Conservation (phyloP, 208 protist species). For the Acanthamoeba triangularis region DNA sequence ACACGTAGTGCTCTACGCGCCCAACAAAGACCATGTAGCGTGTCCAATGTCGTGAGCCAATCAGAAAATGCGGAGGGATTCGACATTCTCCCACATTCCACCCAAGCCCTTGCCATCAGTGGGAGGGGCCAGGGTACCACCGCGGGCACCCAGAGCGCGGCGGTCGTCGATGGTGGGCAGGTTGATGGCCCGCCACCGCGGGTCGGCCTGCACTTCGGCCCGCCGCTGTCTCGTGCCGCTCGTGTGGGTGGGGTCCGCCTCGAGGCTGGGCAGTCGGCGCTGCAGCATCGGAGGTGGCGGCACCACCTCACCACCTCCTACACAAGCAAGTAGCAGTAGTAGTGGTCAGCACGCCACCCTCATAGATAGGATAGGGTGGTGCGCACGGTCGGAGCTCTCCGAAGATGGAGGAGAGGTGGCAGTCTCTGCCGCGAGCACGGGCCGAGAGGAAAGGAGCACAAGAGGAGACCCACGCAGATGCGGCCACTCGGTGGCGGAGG, state of each 20-base stretch:
- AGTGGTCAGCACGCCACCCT: no score
- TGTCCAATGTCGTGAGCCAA: not conserved
- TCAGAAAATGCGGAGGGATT: not conserved
- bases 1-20: conserved; percentile 28
- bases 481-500: no score
- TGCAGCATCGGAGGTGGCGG: not conserved
- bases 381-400: no score
- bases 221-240: not conserved
- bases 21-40: no score
- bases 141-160: not conserved
- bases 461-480: no score
- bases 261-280: conserved; percentile 12
- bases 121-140: not conserved
- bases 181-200: conserved; percentile 7
- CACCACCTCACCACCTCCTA: not conserved
- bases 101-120: not conserved
- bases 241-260: not conserved
- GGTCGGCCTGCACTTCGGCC: not conserved
- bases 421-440: no score
- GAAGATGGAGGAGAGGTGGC: no score
- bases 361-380: no score
- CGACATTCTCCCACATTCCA: not conserved
- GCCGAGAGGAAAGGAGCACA: no score
- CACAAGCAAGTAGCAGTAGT: not conserved
- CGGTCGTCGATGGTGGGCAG: not conserved